phyloP scores from a whole-genome alignment of 2,329 filamentous ascomycete genomes.

The Elsinoe necatrix region DNA sequence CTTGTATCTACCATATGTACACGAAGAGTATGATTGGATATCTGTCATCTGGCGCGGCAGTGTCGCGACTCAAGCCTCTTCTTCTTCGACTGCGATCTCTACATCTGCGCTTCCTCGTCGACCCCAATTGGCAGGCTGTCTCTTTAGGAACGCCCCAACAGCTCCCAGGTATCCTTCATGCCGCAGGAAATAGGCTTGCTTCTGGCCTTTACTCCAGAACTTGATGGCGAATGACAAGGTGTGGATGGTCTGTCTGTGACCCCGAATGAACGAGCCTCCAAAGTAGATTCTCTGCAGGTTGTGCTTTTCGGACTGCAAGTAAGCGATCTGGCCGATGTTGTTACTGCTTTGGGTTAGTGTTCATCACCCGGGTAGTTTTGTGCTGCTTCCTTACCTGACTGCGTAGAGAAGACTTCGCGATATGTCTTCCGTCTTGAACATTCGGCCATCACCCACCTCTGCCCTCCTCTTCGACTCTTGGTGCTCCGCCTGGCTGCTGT shows the following conservation, averaged over 20 bases:
- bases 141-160: slow-evolving; percentile 87
- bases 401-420: slow-evolving; percentile 87
- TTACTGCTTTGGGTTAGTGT: slow-evolving; percentile 51
- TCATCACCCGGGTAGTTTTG: neutral
- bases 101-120: slow-evolving; percentile 42
- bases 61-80: neutral
- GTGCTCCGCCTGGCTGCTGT: slow-evolving; percentile 18
- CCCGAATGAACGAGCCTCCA: slow-evolving; percentile 91
- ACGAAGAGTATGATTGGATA: slow-evolving; percentile 5
- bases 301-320: slow-evolving; percentile 94
- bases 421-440: slow-evolving; percentile 76
- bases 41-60: neutral
- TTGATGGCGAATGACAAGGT: slow-evolving; percentile 93
- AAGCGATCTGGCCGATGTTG: slow-evolving; percentile 97
- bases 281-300: slow-evolving; percentile 91
- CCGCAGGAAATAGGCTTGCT: slow-evolving; percentile 90
- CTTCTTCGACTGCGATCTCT: slow-evolving; percentile 11
- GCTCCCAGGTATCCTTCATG: slow-evolving; percentile 94
- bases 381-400: slow-evolving; percentile 49
- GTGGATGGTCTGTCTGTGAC: slow-evolving; percentile 95
- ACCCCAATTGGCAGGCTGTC: slow-evolving; percentile 87
- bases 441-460: slow-evolving; percentile 34
- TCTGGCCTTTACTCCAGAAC: slow-evolving; percentile 91
- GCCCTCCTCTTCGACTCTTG: slow-evolving; percentile 25
- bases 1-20: slow-evolving; percentile 9